Evolutionary conservation across 2,329 filamentous ascomycete genomes (phyloP), one percentile per base, ranked within the genome.

Genomic region (Chaetomium sp.): DNA sequence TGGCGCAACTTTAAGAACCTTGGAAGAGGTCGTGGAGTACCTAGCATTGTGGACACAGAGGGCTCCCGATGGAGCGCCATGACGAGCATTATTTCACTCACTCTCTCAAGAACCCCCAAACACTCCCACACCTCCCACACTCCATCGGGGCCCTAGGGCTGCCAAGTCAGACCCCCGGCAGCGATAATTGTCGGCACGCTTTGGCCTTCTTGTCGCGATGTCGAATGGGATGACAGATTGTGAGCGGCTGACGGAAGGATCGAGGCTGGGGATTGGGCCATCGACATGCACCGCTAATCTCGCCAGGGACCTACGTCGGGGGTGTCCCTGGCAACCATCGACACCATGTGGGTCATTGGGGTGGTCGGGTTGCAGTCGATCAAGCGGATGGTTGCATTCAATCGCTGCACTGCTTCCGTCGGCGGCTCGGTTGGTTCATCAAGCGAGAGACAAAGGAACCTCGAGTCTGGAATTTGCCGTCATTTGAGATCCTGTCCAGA

Each of bases 241-340:
- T 16, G 13, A 55, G 58, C 60, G 68, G 69, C 65, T 67, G 65
- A 65, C 65, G 50, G 38, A 51, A 63, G 57, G 60, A 70, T 65
- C 64, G 65, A 62, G 63, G 65, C 60, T 65, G 64, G 65, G 66
- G 68, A 72, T 72, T 72, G 72, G 71, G 63, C 66, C 62, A 60
- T 35, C 45, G 62, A 68, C 69, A 70, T 70, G 72, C 70, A 67
- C 62, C 64, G 65, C 69, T 67, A 71, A 73, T 72, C 69, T 72
- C 68, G 66, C 64, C 65, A 70, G 69, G 71, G 70, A 60, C 63
- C 61, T 38, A 38, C 5, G 59, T 51, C 38, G 53, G 67, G 68
- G 65, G 54, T 42, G 38, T 33, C 68, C 70, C 69, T 62, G 64
- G 60, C 65, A 51, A 33, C 69, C 69, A 70, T 65, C 67, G 42